Evolutionary conservation across 169 alveolate species (phyloP).

Genomic region (Cryptosporidium tyzzeri): DNA sequence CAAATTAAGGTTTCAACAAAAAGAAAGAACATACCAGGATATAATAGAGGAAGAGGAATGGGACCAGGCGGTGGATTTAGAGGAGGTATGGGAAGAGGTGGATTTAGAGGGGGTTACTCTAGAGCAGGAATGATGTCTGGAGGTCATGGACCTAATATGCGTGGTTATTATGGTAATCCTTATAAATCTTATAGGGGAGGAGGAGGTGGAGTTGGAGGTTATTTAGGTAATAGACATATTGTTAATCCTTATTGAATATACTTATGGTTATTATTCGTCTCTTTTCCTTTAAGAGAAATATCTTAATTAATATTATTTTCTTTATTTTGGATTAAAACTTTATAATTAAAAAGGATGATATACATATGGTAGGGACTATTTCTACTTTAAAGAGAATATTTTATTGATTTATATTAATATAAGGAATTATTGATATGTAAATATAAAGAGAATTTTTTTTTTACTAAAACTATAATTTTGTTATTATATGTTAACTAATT

Average conservation of each 20-base stretch:
- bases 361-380: neutral
- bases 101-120: conserved; percentile 38
- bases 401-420: neutral
- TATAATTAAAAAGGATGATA: neutral
- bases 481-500: neutral
- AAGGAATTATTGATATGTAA: neutral
- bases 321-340: neutral
- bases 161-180: conserved; percentile 66
- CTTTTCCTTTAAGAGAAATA: conserved; percentile 4
- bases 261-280: neutral
- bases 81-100: conserved; percentile 55
- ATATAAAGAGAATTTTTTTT: neutral
- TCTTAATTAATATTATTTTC: neutral
- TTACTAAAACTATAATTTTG: too few species aligned
- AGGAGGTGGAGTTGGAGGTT: conserved; percentile 39
- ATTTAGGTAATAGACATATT: conserved; percentile 53
- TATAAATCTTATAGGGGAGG: conserved; percentile 15
- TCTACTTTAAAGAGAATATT: neutral
- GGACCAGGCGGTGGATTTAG: conserved; percentile 19
- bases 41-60: conserved; percentile 41
- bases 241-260: conserved; percentile 45
- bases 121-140: conserved; percentile 38
- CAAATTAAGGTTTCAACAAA: conserved; percentile 68
- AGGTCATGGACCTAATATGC: conserved; percentile 24
- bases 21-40: conserved; percentile 59